Evolutionary conservation across 2,329 filamentous ascomycete genomes (phyloP), one percentile per base, ranked within the genome.

Genomic region (Fusarium sp.): DNA sequence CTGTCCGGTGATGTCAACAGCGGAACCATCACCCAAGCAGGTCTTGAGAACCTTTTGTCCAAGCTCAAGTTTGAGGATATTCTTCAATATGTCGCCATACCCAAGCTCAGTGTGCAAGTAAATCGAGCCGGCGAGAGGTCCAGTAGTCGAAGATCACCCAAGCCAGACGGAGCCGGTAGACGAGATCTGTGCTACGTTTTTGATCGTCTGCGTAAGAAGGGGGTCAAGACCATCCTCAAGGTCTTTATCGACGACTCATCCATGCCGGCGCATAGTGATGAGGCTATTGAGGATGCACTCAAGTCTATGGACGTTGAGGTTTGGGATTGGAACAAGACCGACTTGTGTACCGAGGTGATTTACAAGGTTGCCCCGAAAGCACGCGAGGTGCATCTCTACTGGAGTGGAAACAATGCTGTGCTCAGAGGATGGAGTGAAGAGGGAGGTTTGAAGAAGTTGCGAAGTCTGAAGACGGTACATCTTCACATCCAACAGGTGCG

Each of bases 271-370:
- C 68, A 69, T 14, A 71, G 66, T 18, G 66, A 71, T 7, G 66
- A 68, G 14, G 68, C 68, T 3, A 68, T 71, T 9, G 48, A 68
- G 25, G 62, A 68, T 11, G 61, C 66, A 7, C 30, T 71, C 0
- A 41, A 60, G 30, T 30, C 9, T 1, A 59, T 61, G 41, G 34
- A 58, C 1, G 61, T 71, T 4, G 61, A 69, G 30, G 39, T 71
- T 8, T 68, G 66, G 66, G 39, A 71, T 2, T 71, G 66, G 68
- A 65, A 69, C 8, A 71, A 65, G 61, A 30, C 41, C 9, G 68
- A 71, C 41, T 20, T 71, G 39, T 71, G 68, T 20, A 65, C 66
- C 3, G 61, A 71, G 4, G 61, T 62, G 13, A 69, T 69, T 3
- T 25, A 23, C 37, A 58, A 39, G 7, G 68, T 32, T 5, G 57